A percentile compares a stretch with the other conserved stretches of the same genome.
phyloP scores from a whole-genome alignment of 1,284 basidiomycete species.

The Schizophyllum amplum region DNA sequence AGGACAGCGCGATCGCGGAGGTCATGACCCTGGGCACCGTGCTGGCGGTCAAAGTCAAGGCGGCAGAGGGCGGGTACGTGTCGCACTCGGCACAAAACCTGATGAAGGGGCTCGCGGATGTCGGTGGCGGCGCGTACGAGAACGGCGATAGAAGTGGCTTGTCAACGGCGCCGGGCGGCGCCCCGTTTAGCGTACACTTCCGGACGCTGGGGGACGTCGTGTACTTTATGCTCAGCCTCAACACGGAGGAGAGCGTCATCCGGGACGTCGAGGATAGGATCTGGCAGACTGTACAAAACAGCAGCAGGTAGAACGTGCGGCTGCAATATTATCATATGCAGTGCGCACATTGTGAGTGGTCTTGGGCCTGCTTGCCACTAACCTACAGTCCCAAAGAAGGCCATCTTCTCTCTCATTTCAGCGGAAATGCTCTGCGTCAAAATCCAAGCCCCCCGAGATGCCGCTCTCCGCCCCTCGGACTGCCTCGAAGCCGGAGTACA shows the following conservation, averaged over 20 bases:
- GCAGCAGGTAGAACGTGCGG: too few relatives aligned
- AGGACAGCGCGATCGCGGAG: conserved; percentile 52
- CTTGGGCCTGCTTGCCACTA: too few relatives aligned
- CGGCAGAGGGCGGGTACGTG: conserved; percentile 51
- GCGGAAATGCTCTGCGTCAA: too few relatives aligned
- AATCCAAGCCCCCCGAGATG: too few relatives aligned
- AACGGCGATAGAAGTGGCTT: conserved; percentile 16
- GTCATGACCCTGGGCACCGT: conserved; percentile 88
- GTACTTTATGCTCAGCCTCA: conserved; percentile 92
- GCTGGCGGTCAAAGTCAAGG: conserved; percentile 73
- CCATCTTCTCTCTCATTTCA: too few relatives aligned
- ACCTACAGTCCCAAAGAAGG: too few relatives aligned
- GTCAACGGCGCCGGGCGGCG: conserved; percentile 45
- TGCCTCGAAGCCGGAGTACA: too few relatives aligned
- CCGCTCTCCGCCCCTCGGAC: too few relatives aligned
- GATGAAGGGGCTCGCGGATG: conserved; percentile 40
- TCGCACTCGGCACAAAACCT: conserved; percentile 64
- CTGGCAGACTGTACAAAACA: too few relatives aligned
- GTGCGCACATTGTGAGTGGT: too few relatives aligned
- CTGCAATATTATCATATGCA: too few relatives aligned
- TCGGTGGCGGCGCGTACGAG: too few relatives aligned
- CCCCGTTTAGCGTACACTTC: conserved; percentile 73
- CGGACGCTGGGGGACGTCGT: conserved; percentile 89
- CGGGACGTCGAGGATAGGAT: conserved; percentile 55
- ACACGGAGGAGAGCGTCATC: conserved; percentile 49